phyloP scores from a whole-genome alignment of 1,284 basidiomycete species.

The Violaceomyces palustris region DNA sequence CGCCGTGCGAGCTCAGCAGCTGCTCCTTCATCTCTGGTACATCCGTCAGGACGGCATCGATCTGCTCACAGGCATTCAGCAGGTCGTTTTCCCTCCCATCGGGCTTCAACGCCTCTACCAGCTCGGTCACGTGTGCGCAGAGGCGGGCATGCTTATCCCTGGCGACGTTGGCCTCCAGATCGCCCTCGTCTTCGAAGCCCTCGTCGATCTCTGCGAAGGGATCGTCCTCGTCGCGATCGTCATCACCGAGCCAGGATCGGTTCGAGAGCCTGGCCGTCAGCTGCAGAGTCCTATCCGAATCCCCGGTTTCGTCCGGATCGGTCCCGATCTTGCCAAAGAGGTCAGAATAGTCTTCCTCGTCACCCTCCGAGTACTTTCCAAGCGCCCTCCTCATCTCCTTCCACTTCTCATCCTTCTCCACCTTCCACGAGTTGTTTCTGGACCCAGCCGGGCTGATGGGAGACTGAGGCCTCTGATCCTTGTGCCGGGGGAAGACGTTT shows the following conservation, averaged over 20 bases:
- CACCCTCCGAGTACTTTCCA: conserved; percentile 34
- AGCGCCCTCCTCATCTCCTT: conserved; percentile 33
- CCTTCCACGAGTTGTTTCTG: conserved; percentile 7
- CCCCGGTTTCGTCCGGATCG: conserved; percentile 1
- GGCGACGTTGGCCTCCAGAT: conserved; percentile 44
- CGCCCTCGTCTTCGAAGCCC: conserved; percentile 34
- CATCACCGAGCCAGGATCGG: conserved; percentile 37
- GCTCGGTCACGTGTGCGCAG: conserved; percentile 70
- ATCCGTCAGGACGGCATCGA: conserved; percentile 75
- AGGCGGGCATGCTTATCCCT: conserved; percentile 62
- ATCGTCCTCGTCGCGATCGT: conserved; percentile 37
- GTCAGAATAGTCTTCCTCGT: conserved; percentile 41
- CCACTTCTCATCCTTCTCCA: conserved; percentile 29
- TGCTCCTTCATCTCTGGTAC: conserved; percentile 84
- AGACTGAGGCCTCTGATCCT: no score
- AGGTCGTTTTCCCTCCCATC: conserved; percentile 73
- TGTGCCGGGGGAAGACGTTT: no score
- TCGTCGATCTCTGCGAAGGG: conserved; percentile 46
- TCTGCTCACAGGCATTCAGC: conserved; percentile 75
- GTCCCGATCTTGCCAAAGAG: conserved; percentile 19
- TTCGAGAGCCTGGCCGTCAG: conserved; percentile 39
- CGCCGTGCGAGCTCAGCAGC: conserved; percentile 83
- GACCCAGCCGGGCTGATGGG: conserved; percentile 2
- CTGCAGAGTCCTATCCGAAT: conserved; percentile 10
- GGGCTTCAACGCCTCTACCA: conserved; percentile 79